Evolutionary conservation across 2,329 filamentous ascomycete species (phyloP), one percentile per base, ranked within the genome.

Genomic region (Sphaerulina vaccinii): DNA sequence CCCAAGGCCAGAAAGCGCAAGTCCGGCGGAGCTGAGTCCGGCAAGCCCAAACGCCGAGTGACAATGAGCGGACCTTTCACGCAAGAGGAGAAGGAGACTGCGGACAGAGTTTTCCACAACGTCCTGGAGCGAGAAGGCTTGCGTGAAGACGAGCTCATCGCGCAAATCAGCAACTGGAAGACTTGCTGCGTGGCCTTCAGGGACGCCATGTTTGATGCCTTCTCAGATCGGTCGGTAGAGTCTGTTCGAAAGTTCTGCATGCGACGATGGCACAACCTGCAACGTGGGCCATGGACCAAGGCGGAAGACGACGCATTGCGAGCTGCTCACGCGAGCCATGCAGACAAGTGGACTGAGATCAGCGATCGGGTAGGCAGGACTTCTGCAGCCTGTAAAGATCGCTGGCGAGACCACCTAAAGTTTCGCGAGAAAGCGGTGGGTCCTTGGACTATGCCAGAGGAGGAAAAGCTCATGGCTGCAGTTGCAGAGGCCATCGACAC

Each of bases 381-480:
- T 33, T 75, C 80, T 0, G 79, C 83, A 54, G 85, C 89, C 63
- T 77, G 84, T 46, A 79, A 85, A 44, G 86, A 89, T 65, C 82
- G 86, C 3, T 88, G 84, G 74, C 77, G 83, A 33, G 86, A 88
- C 61, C 83, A 86, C 61, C 70, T 87, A 18, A 71, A 84, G 39
- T 84, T 81, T 16, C 73, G 78, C 5, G 76, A 74, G 0, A 72
- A 74, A 50, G 75, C 75, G 24, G 78, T 73, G 36, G 78, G 79
- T 27, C 67, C 71, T 1, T 90, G 87, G 87, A 75, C 73, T 1
- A 69, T 78, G 15, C 73, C 77, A 0, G 87, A 90, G 61, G 83
- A 86, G 61, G 67, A 71, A 0, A 69, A 65, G 8, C 70, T 88
- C 21, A 72, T 74, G 1, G 65, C 71, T 1, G 75, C 77, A 8